Base-by-base conservation (phyloP, 2,329 filamentous ascomycete genomes). In the Aureobasidium musti region DNA sequence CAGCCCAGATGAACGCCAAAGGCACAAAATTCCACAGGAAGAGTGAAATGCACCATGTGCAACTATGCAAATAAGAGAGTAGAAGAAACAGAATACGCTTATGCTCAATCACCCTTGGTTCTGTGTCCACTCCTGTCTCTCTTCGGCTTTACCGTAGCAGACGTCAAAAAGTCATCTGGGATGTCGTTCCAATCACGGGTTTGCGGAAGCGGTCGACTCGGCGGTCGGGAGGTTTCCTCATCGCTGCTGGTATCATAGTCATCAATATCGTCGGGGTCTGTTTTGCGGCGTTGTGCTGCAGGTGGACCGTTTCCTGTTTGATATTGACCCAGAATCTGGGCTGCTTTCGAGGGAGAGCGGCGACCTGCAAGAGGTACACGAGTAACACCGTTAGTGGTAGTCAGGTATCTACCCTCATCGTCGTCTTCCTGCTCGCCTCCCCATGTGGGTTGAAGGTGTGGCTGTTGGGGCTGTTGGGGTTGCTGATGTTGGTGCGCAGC, bases 141-240 rank as follows among this genome's bases (percentile, higher is more conserved):
- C 2, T 65, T 65, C 19, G 61, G 49, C 39, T 65, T 65, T 3
- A 21, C 21, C 0, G 50, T 47, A 37, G 60, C 49, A 26, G 61
- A 26, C 13, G 50, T 56, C 39, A 65, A 35, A 56, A 65, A 65
- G 61, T 80, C 81, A 5, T 81, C 80, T 17, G 81, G 81, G 5
- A 83, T 73, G 67, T 83, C 81, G 65, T 83, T 83, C 81, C 81
- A 82, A 63, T 81, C 79, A 50, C 72, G 73, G 11, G 76, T 79
- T 23, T 56, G 61, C 35, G 53, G 53, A 17, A 54, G 68, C 63
- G 35, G 69, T 59, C 37, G 66, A 63, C 73, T 26, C 73, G 74
- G 14, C 72, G 70, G 28, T 65, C 66, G 66, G 28, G 23, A 59
- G 45, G 23, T 74, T 73, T 76, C 75, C 50, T 77, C 77, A n/a